Evolutionary conservation across 1,139 yeast species (phyloP).

Genomic region (Pichia sp.): DNA sequence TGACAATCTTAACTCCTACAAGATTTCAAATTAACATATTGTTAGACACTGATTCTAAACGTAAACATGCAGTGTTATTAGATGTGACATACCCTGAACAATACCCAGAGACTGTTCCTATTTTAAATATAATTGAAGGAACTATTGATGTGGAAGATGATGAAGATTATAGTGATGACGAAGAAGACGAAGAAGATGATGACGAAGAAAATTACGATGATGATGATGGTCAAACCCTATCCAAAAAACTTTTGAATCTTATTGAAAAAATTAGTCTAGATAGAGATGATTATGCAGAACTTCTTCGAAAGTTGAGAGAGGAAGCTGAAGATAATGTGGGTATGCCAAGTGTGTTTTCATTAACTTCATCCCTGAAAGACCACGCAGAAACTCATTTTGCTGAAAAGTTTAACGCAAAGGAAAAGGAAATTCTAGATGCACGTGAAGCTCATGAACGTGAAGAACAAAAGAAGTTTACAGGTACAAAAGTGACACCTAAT

Average conservation of each 20-base stretch:
- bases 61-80: conserved; percentile 47
- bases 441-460: conserved; percentile 53
- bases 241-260: conserved; percentile 42
- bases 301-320: conserved; percentile 40
- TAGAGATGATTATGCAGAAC: conserved; percentile 38
- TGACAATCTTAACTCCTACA: conserved; percentile 40
- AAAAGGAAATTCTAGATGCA: conserved; percentile 52
- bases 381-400: conserved; percentile 64
- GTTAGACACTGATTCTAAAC: conserved; percentile 56
- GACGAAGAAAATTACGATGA: conserved; percentile 37
- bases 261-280: conserved; percentile 53
- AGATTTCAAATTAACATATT: conserved; percentile 42
- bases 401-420: conserved; percentile 48
- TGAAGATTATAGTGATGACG: conserved; percentile 23
- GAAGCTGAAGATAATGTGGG: conserved; percentile 79
- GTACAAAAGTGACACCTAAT: conserved; percentile 54
- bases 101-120: conserved; percentile 70
- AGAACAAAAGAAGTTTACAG: conserved; percentile 71
- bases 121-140: conserved; percentile 34
- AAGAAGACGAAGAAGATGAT: conserved; percentile 34
- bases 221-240: conserved; percentile 40
- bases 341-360: conserved; percentile 79
- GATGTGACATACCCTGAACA: conserved; percentile 60
- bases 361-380: conserved; percentile 73
- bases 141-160: conserved; percentile 33